Base-by-base conservation (phyloP, 805 yeast genomes). In the Candida multigemmis region DNA sequence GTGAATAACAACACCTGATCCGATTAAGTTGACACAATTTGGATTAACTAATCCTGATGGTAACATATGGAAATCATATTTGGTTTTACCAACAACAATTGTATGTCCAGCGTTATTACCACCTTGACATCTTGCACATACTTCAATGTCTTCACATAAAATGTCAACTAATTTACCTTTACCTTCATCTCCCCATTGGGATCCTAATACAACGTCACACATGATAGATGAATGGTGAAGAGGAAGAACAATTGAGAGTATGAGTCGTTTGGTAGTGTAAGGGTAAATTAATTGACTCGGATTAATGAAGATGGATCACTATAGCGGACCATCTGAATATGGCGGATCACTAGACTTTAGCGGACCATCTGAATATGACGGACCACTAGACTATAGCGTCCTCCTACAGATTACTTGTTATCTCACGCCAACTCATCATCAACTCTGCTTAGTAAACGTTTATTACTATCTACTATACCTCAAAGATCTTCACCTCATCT, bases 141-240 rank as follows among this genome's bases (percentile, higher is more conserved):
- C 89, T 42, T 91, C 97, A 44, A 91, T 80, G 41, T 84, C 77
- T 47, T 89, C 97, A 60, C 97, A 93, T 27, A 91, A 70, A 31
- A 91, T 66, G 54, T 91, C 98, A 26, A 91, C 99, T 33, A 91
- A 71, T 60, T 91, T 91, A 33, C 99, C 99, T 55, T 91, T 91
- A 53, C 99, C 99, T 74, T 91, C 99, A 53, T 91, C 99, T 39
- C 99, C 99, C 99, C 99, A 91, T 62, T 91, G 99, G 60, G 97
- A 67, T 33, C 99, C 99, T 47, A 91, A 70, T 30, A 91, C 99
- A 39, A 91, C 97, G 64, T 79, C 81, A 54, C 83, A 79, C 87
- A 78, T 78, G 11, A 13, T 35, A n/a, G n/a, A n/a, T n/a, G n/a
- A n/a, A n/a, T n/a, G n/a, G n/a, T n/a, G n/a, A n/a, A n/a, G n/a